These are phyloP conservation scores for Grosmannia clavigera DNA, from an alignment of 2,329 filamentous ascomycete species.

Conservation along the genomic window DNA sequence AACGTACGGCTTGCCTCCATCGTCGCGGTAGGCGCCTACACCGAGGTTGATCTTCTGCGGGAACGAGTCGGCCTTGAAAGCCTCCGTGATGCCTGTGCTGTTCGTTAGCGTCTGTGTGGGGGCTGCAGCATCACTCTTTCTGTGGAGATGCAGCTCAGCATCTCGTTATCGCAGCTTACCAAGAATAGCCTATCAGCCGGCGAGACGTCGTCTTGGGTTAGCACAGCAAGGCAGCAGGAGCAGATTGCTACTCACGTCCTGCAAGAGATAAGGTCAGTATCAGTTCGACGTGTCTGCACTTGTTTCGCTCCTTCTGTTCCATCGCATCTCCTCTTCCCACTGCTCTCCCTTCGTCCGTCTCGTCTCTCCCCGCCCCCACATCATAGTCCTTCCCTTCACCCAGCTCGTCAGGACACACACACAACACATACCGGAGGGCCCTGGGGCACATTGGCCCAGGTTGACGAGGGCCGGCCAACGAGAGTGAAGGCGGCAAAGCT, in stretches of 20 bases:
- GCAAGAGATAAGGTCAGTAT: not conserved
- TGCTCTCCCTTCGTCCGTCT: not conserved
- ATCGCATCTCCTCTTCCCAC: slow-evolving; percentile 1
- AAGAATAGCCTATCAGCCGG: slow-evolving; percentile 53
- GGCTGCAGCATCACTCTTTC: not conserved
- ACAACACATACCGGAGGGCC: slow-evolving; percentile 70
- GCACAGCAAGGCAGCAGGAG: not conserved
- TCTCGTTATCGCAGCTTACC: slow-evolving; percentile 31
- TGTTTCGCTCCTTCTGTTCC: not conserved
- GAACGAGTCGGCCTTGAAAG: slow-evolving; percentile 94
- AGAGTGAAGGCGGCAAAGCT: slow-evolving; percentile 26
- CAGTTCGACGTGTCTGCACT: not conserved
- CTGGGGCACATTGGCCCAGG: slow-evolving; percentile 84
- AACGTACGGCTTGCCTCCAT: slow-evolving; percentile 95
- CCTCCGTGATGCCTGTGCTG: slow-evolving; percentile 73
- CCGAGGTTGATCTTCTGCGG: slow-evolving; percentile 96
- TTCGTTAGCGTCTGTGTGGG: slow-evolving; percentile 1
- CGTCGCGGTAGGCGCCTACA: slow-evolving; percentile 96
- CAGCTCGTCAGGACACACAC: not conserved
- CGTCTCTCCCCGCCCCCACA: not conserved
- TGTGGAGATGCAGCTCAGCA: not conserved
- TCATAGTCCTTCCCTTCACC: not conserved
- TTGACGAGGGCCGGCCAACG: slow-evolving; percentile 51
- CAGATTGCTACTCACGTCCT: not conserved
- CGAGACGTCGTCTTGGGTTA: not conserved